A percentile compares a stretch with the other conserved stretches of the same genome.
Evolutionary conservation across 805 yeast genomes (phyloP).

Genomic region (Babjeviella inositovora): DNA sequence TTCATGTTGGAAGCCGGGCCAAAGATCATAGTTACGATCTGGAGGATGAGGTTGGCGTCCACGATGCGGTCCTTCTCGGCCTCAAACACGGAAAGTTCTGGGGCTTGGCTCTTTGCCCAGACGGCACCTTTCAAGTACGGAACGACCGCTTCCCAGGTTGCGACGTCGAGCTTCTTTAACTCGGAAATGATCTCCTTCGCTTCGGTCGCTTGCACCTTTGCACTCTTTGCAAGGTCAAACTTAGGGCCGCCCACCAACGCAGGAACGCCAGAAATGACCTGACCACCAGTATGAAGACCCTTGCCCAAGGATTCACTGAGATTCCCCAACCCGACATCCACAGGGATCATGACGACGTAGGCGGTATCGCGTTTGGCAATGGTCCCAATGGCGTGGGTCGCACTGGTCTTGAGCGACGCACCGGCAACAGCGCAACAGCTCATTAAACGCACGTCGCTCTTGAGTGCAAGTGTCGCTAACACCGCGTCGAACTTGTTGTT

Average conservation of each 20-base stretch:
- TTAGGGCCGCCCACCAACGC: slow-evolving; percentile 9
- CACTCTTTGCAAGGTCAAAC: slow-evolving; percentile 9
- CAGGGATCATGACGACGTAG: slow-evolving; percentile 22
- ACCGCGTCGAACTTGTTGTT: slow-evolving; percentile 26
- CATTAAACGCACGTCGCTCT: slow-evolving; percentile 5
- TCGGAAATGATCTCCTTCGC: slow-evolving; percentile 5
- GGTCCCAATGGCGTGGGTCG: slow-evolving; percentile 21
- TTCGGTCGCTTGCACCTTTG: slow-evolving; percentile 7
- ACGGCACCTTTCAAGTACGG: slow-evolving; percentile 13
- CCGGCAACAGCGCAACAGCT: slow-evolving; percentile 21
- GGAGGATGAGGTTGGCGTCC: slow-evolving; percentile 36
- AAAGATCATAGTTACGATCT: slow-evolving; percentile 25
- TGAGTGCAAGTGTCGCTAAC: slow-evolving; percentile 9
- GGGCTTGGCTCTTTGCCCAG: slow-evolving; percentile 7
- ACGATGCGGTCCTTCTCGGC: slow-evolving; percentile 51
- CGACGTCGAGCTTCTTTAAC: slow-evolving; percentile 14
- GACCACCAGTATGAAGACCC: slow-evolving; percentile 15
- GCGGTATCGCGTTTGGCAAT: slow-evolving; percentile 24
- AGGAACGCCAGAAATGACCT: slow-evolving; percentile 10
- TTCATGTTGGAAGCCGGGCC: slow-evolving; percentile 11
- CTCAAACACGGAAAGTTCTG: slow-evolving; percentile 28
- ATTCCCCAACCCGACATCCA: slow-evolving; percentile 53
- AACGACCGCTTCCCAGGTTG: slow-evolving; percentile 10
- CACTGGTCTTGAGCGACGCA: slow-evolving; percentile 17
- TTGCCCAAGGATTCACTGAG: slow-evolving; percentile 60